A percentile compares a stretch with the other conserved stretches of the same genome.
phyloP scores from a whole-genome alignment of 176 grass and related monocot genomes.

The bread wheat (Triticum aestivum) region DNA sequence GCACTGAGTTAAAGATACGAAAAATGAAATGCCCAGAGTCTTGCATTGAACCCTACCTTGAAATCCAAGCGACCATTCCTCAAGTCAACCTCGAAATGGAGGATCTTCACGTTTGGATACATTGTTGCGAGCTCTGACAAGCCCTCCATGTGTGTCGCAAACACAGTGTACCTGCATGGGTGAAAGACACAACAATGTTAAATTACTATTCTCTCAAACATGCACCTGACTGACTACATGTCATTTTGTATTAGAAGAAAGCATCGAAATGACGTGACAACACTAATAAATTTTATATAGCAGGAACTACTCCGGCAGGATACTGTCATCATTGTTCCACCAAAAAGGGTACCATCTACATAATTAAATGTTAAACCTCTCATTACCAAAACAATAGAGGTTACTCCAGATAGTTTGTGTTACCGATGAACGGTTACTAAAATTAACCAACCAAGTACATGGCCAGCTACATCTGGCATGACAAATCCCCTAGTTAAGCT shows the following conservation, averaged over 20 bases:
- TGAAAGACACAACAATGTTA: neutral
- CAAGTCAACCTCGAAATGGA: conserved; percentile 89
- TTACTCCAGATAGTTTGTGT: neutral
- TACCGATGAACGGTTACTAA: neutral
- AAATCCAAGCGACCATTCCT: conserved; percentile 87
- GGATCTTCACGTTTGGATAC: conserved; percentile 97
- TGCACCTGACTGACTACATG: neutral
- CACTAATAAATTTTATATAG: neutral
- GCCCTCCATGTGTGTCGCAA: conserved; percentile 94
- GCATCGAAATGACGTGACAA: neutral
- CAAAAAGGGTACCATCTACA: neutral
- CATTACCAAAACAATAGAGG: conserved; percentile 1
- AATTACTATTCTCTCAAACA: neutral
- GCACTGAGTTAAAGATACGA: conserved; percentile 7
- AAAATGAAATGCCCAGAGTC: neutral
- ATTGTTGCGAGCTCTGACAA: conserved; percentile 84
- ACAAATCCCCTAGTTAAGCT: neutral
- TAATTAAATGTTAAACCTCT: too few species aligned
- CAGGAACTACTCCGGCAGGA: neutral
- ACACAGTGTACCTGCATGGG: conserved; percentile 73
- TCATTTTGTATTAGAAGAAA: neutral
- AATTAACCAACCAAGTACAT: neutral
- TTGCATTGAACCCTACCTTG: conserved; percentile 46
- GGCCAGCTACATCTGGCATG: neutral
- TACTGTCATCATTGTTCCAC: neutral